Base-by-base conservation (phyloP, 148 eudicot genomes). In the Camellia sinensis region DNA sequence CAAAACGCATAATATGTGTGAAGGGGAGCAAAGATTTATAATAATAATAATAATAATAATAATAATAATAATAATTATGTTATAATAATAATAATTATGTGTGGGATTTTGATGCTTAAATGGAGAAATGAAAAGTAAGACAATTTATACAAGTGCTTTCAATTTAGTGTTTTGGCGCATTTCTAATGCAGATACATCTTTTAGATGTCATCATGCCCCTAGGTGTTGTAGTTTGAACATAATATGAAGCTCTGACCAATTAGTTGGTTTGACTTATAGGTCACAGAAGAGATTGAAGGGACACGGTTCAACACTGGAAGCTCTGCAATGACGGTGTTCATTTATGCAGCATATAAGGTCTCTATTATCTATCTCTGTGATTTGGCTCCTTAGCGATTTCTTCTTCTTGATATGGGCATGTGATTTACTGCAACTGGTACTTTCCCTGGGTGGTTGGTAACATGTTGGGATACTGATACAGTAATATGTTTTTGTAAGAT, bases 281-380 rank as follows among this genome's bases (percentile, higher is more conserved):
- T 96, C 61, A 90, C 95, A 3, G 95, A 92, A 78, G 99, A 96
- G 84, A 89, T 92, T 79, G 98, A 96, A 86, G 95, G 84, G 74
- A 96, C 99, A 46, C 89, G 99, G 53, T 96, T 96, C 84, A 96
- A 96, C 88, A 96, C 99, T 59, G 99, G 98, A 75, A 94, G 94
- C 80, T 93, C 99, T 76, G 98, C 99, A 76, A 94, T 96, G 99
- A 96, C 94, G 99, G 99, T 94, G 91, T 94, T 96, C 86, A 84
- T 85, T 59, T 92, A 96, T 90, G 92, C 92, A 12, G 99, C 97
- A 67, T 90, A 94, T 85, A 96, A 96, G 99, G 98, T 95, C 81
- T 84, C 57, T 9, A 57, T 37, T 71, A 52, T 82, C 74, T 11
- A 62, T 67, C 74, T 71, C 57, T 70, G 56, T 66, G 46, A 3